Evolutionary conservation across 331 rosid genomes (phyloP).

Genomic region (Quercus lobata): DNA sequence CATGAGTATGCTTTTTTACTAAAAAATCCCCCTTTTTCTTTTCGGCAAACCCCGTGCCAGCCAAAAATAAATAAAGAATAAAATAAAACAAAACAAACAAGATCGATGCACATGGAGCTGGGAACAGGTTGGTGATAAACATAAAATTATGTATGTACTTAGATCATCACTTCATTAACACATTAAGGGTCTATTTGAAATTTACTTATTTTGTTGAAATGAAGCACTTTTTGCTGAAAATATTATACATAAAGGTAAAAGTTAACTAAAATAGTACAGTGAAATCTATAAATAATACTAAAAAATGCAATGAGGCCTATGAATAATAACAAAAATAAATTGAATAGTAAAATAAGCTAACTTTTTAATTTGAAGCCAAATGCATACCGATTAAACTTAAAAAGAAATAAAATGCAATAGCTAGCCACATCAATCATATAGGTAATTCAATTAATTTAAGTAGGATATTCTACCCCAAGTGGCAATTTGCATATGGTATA

Average conservation of each 20-base stretch:
- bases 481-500: not conserved
- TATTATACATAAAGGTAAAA: no score
- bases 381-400: not conserved
- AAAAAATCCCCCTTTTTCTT: not conserved
- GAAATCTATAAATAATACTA: no score
- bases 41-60: not conserved
- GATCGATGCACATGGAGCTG: no score
- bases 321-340: no score
- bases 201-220: no score
- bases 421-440: not conserved
- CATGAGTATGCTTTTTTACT: not conserved
- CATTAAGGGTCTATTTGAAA: no score
- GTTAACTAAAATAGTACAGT: no score
- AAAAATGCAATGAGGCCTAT: rapidly evolving
- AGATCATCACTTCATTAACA: not conserved
- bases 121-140: no score
- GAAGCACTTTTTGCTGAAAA: rapidly evolving
- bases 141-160: no score
- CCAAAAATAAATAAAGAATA: not conserved
- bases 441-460: not conserved
- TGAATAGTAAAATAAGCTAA: rapidly evolving
- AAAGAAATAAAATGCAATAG: not conserved
- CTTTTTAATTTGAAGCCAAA: no score
- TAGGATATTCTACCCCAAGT: not conserved
- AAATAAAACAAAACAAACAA: no score